Evolutionary conservation across 176 grass and related monocot species (phyloP), one percentile per base, ranked within the genome.

Genomic region (Aechmea fasciata): DNA sequence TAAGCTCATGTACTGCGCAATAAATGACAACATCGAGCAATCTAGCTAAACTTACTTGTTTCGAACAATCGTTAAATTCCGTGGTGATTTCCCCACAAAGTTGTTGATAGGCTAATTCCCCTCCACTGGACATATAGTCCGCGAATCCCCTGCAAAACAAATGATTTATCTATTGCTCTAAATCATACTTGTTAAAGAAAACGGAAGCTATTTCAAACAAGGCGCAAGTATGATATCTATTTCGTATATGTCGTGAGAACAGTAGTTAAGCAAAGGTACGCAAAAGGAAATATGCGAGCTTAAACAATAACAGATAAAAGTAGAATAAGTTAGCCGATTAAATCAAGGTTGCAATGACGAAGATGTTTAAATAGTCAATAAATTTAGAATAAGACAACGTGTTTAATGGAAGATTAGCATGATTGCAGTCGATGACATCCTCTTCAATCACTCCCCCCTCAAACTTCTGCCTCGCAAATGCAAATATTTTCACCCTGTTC

Each of bases 21-120:
- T 11, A 14, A 1, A 66, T 3, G 48, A 6, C 5, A 25, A 70
- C 49, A n/a, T 4, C 5, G 47, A 69, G 10, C 10, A 50, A 71
- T 11, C 13, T 15, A 72, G 49, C 52, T 47, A 52, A 1, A 61
- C 41, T 71, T 79, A 97, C 94, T 69, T 93, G 79, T 90, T 90
- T 97, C 49, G 89, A 97, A 79, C 89, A 97, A 78, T 92, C 89
- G 78, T 90, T 97, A 82, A 97, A 97, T 63, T 90, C 94, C 0
- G 70, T 65, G 28, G 89, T 93, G 65, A 97, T 80, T 74, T 65
- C 81, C 50, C 77, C 63, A 69, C 94, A 97, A 48, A 93, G 79
- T 64, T 92, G 57, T 75, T 93, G 94, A 74, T 87, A 97, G 11
- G 76, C 75, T 70, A 83, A 80, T 79, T 90, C 94, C 53, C 89